phyloP scores from a whole-genome alignment of 1,139 yeast genomes.

The Sugiyamaella paludigena region DNA sequence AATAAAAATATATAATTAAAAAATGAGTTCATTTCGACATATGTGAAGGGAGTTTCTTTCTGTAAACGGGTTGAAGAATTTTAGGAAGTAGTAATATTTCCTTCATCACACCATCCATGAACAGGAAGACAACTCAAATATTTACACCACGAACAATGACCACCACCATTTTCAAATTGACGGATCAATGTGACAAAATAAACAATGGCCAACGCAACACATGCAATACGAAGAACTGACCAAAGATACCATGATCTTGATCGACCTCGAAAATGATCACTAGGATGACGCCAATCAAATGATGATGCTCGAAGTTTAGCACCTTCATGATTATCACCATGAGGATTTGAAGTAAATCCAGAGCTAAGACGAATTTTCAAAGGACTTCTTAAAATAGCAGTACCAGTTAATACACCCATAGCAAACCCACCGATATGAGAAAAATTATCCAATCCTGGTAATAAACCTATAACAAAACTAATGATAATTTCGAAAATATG shows the following conservation, averaged over 20 bases:
- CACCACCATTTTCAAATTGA: constrained; percentile 50
- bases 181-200: constrained; percentile 51
- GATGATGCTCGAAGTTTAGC: constrained; percentile 26
- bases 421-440: constrained; percentile 77
- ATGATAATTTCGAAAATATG: constrained; percentile 58
- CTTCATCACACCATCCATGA: constrained; percentile 68
- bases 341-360: constrained; percentile 8
- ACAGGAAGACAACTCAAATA: constrained; percentile 72
- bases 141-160: constrained; percentile 67
- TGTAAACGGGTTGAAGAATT: too few relatives aligned
- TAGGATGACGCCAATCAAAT: constrained; percentile 25
- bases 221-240: constrained; percentile 48
- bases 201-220: constrained; percentile 49
- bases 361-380: constrained; percentile 29
- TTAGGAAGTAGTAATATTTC: constrained; percentile 42
- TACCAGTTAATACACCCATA: constrained; percentile 55
- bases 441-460: constrained; percentile 76
- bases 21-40: too few relatives aligned
- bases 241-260: constrained; percentile 51
- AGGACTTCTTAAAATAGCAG: constrained; percentile 60
- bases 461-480: constrained; percentile 61
- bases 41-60: too few relatives aligned
- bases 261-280: constrained; percentile 33
- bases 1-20: too few relatives aligned
- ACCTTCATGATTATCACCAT: too few relatives aligned